A percentile compares a stretch with the other conserved stretches of the same genome.
Conservation (phyloP, 148 eudicot species). For the Hydrangea macrophylla region DNA sequence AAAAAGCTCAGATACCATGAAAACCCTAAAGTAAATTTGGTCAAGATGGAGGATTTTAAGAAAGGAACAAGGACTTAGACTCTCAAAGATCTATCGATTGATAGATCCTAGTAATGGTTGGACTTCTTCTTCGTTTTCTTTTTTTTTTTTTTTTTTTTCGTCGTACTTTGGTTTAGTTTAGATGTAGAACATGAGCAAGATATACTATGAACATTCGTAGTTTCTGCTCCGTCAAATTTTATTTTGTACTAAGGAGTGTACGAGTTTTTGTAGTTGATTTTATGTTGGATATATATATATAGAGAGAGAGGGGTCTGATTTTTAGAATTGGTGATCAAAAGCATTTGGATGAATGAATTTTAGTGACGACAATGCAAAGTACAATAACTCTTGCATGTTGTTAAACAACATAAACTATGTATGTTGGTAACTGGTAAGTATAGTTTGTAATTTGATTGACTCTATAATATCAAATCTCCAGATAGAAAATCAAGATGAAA, state of each 20-base stretch:
- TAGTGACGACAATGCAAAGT: no score
- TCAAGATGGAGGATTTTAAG: not conserved
- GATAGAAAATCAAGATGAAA: no score
- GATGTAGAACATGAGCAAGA: no score
- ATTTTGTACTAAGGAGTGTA: conserved; percentile 2
- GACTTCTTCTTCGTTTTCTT: no score
- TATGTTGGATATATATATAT: not conserved
- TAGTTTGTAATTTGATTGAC: no score
- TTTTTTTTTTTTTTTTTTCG: not conserved
- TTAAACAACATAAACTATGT: no score
- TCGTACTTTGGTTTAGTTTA: not conserved
- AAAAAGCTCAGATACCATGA: not conserved
- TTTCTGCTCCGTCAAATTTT: conserved; percentile 8
- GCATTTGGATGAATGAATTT: not conserved
- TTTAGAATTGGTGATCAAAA: not conserved
- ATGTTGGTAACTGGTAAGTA: no score
- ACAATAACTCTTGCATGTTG: no score
- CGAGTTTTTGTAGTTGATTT: conserved; percentile 6
- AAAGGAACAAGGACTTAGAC: not conserved
- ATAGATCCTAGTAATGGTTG: conserved; percentile 12
- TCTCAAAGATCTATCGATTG: conserved; percentile 1
- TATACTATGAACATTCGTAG: not conserved
- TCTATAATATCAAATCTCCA: no score
- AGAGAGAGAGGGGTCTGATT: not conserved
- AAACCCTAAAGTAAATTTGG: not conserved